Evolutionary conservation across 352 stramenopile species (phyloP), one percentile per base, ranked within the genome.

Genomic region (Blastocystis sp.): DNA sequence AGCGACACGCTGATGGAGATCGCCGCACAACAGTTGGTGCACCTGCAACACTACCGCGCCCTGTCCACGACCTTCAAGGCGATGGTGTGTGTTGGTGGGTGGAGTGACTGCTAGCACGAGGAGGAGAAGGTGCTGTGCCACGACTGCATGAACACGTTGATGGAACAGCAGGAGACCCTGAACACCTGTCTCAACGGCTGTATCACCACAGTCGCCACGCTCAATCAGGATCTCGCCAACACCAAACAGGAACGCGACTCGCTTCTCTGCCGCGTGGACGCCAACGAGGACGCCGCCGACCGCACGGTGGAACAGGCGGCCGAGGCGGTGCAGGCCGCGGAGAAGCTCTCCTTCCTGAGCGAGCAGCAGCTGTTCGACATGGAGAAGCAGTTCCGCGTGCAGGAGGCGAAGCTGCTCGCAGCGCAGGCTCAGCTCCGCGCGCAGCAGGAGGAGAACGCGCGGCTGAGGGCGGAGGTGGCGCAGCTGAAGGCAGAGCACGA

Each of bases 151-250:
- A 34, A 48, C 3, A 28, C 28, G 10, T 11, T 84, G 0, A 69
- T 84, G 74, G 74, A 84, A 28, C 74, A 84, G 54, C 74, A 84
- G 61, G 48, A 84, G 28, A 42, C 74, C n/a, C 34, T 84, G 7
- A 84, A 84, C 45, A 54, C 38, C 21, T 84, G 74, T 24, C 40
- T 84, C 17, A 63, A 84, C 61, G 45, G 7, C 54, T 84, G 74
- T 19, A 63, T 64, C 19, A 14, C 24, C n/a, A 28, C 54, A 9
- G 45, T 68, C 11, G 34, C 34, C 24, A 52, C 74, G 21, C 74
- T 84, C 10, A 45, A 54, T 10, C 48, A 52, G 14, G 74, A 84
- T 24, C 40, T 84, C 2, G 52, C 57, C 24, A 19, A 62, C 6
- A 24, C 42, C 7, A 62, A 63, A 17, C 54, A 68, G 14, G 11